Base-by-base conservation (phyloP, 352 stramenopile species). In the Phytopythium kandeliae region DNA sequence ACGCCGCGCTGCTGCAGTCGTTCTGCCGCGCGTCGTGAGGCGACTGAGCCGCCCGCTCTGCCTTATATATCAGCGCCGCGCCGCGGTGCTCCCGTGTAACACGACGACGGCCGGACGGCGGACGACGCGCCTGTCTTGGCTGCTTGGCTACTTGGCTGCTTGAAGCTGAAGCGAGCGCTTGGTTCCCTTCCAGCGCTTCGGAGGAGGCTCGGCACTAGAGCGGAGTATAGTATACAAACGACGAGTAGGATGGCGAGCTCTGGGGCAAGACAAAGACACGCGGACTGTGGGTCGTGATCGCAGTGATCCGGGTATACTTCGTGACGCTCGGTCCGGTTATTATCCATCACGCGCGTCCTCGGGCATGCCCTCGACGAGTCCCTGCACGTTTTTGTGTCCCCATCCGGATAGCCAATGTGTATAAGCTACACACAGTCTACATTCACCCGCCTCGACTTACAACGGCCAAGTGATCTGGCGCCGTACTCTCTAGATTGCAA, bases 1-100 rank as follows among this genome's bases (percentile, higher is more conserved):
- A 90, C 40, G 79, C 79, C 3, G 79, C 79, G 10, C 59, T 90
- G 25, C 58, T 88, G 45, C 76, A 90, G 45, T 86, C 72, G 5
- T 76, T 90, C 36, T 80, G 74, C 24, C 59, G 71, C 33, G 51
- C 52, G 10, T 71, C 63, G 62, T 63, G 51, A 54, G 22, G n/a
- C n/a, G n/a, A n/a, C 8, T 26, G 38, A 22, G 26, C 37, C 9
- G 4, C 15, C 4, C 6, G 4, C 40, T 33, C 5, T 35, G 9
- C 16, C 5, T 4, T 31, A 28, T 46, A 46, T 42, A 42, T 25
- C 36, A n/a, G 15, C 36, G 36, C 36, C 25, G 36, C 36, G n/a
- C 36, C 36, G n/a, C 36, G 36, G 36, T 42, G 36, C 36, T 13
- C 36, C 22, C 17, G 36, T 42, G 36, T 42, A 42, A 42, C 6